Evolutionary conservation across 805 yeast genomes (phyloP), one percentile per base, ranked within the genome.

Genomic region (Kodamaea restingae): DNA sequence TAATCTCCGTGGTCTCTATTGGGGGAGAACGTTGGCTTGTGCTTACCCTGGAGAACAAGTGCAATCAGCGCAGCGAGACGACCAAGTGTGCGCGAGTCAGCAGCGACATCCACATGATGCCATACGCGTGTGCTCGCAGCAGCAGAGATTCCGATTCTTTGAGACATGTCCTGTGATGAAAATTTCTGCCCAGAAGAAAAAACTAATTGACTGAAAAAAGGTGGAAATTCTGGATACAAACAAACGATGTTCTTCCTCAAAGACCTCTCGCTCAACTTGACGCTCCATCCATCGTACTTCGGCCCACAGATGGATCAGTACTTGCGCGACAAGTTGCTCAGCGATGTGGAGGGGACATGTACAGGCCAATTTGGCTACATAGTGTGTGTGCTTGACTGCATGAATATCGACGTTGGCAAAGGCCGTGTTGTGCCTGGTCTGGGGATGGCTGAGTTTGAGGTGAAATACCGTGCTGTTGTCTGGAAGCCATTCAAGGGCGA

Each of bases 401-500:
- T 87, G 84, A 78, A 82, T 49, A 88, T 93, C 42, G 97, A 93
- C 56, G 95, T 93, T 25, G 98, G 96, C 35, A 83, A 88, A 51
- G 98, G 98, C 14, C 73, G 85, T 51, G 86, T 93, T 47, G 75
- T 93, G 32, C 95, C 98, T 2, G 82, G 90, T 17, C 80, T 82
- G 42, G 98, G 98, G 2, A 81, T 88, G 54, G 98, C 98, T 0
- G 97, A 88, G 63, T 93, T 93, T 55, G 95, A 88, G 52, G 98
- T 93, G 39, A 87, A 88, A 62, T 93, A 93, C 61, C 73, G 95
- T 51, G 98, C 98, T 0, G 90, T 93, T 38, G 97, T 93, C 24
- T 93, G 96, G 95, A 85, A 91, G 56, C 98, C 98, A 4, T 93
- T 93, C 67, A 93, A 93, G 65, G 98, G 98, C 25, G 98, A 93